These are phyloP conservation scores for Curvularia eragrostidis DNA, from an alignment of 2,329 filamentous ascomycete species.

Conservation along the genomic window DNA sequence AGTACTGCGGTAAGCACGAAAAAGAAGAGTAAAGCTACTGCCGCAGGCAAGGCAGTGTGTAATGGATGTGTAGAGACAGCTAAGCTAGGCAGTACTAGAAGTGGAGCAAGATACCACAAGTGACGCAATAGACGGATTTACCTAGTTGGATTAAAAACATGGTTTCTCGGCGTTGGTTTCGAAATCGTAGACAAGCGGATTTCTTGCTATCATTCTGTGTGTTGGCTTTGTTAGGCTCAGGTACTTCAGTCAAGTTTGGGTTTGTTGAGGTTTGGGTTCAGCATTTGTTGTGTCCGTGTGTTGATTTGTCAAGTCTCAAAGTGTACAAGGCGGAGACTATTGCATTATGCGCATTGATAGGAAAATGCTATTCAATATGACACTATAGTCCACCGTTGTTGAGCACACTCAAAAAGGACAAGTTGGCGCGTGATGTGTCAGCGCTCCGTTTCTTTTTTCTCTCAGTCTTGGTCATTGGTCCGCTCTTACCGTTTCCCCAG, in stretches of 20 bases:
- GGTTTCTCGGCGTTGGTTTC: neutral
- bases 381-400: neutral
- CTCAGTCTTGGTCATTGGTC: neutral
- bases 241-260: neutral
- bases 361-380: too few species aligned
- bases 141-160: neutral
- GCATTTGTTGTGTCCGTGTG: neutral
- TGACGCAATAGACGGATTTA: neutral
- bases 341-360: neutral
- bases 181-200: neutral
- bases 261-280: neutral
- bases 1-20: neutral
- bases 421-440: neutral
- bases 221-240: neutral
- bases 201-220: neutral
- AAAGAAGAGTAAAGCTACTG: neutral
- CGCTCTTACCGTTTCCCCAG: neutral
- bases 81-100: neutral
- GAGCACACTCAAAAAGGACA: neutral
- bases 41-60: conserved; percentile 6
- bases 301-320: conserved; percentile 20
- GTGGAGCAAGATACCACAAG: neutral
- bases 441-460: too few species aligned
- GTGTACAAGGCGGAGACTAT: conserved; percentile 12
- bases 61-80: neutral